phyloP scores from a whole-genome alignment of 108 stramenopile species.

The Licmophora abbreviata region DNA sequence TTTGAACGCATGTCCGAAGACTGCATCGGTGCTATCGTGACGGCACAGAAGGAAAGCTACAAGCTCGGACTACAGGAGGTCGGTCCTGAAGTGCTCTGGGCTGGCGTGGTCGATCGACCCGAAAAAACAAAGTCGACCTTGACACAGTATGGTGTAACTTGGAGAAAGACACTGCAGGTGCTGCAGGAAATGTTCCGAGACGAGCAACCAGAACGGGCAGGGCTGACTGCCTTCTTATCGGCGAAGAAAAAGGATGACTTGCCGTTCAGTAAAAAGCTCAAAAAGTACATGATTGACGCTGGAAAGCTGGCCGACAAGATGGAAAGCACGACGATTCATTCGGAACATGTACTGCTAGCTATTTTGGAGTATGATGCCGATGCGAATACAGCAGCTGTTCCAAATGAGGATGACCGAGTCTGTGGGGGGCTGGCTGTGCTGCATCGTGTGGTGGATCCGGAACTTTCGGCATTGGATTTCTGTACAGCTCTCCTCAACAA shows the following conservation, averaged over 20 bases:
- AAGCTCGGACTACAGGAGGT: constrained; percentile 22
- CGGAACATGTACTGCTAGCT: constrained; percentile 54
- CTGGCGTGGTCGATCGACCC: constrained; percentile 44
- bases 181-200: constrained; percentile 22
- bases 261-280: constrained; percentile 36
- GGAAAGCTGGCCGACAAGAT: constrained; percentile 34
- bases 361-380: constrained; percentile 36
- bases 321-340: constrained; percentile 25
- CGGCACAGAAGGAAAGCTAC: constrained; percentile 36
- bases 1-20: constrained; percentile 68
- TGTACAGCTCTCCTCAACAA: constrained; percentile 55
- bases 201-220: constrained; percentile 4
- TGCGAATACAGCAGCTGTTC: constrained; percentile 16
- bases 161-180: constrained; percentile 14
- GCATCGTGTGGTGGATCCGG: constrained; percentile 34
- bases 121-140: constrained; percentile 29
- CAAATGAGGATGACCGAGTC: constrained; percentile 20
- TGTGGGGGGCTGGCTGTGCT: constrained; percentile 52
- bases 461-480: constrained; percentile 45
- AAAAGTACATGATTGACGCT: constrained; percentile 26
- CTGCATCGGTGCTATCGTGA: constrained; percentile 40
- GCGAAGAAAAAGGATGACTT: constrained; percentile 10
- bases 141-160: constrained; percentile 35
- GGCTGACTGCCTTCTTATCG: background rate
- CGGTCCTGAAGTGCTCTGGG: constrained; percentile 24